These are phyloP conservation scores for Thamnidium elegans DNA, from an alignment of 192 early-diverging fungal genomes.

Conservation along the genomic window DNA sequence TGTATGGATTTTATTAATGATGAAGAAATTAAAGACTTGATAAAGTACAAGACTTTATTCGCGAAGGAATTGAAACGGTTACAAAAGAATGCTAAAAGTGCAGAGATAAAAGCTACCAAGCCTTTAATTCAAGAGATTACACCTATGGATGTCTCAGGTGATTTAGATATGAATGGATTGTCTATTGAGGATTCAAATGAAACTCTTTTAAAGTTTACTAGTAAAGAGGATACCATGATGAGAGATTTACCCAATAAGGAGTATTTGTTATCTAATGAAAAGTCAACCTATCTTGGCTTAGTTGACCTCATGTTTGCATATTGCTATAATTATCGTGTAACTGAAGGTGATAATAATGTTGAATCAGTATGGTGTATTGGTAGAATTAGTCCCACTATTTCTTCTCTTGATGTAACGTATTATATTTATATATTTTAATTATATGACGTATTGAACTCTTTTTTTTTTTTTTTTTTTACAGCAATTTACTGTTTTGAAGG, in stretches of 20 bases:
- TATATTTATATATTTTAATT: not conserved
- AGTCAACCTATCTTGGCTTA: constrained; percentile 75
- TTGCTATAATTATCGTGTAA: constrained; percentile 82
- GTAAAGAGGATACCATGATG: constrained; percentile 72
- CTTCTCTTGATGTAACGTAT: constrained; percentile 67
- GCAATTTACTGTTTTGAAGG: constrained; percentile 62
- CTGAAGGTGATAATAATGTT: constrained; percentile 79
- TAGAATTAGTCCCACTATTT: constrained; percentile 73
- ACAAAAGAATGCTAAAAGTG: constrained; percentile 52
- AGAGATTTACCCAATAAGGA: constrained; percentile 73
- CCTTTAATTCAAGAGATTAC: constrained; percentile 45
- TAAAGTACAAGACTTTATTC: constrained; percentile 69
- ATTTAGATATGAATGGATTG: constrained; percentile 27
- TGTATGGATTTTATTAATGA: constrained; percentile 80
- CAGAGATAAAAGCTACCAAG: constrained; percentile 13
- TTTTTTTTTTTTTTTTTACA: constrained; percentile 14
- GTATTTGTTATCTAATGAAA: constrained; percentile 65
- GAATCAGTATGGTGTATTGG: constrained; percentile 92
- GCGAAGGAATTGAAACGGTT: constrained; percentile 61
- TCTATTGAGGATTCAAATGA: constrained; percentile 25
- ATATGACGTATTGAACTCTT: not conserved
- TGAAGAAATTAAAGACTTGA: constrained; percentile 79
- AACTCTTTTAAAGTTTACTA: constrained; percentile 53
- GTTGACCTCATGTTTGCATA: constrained; percentile 93
- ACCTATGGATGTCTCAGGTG: constrained; percentile 2